These are phyloP conservation scores for Alloteropsis angusta DNA, from an alignment of 202 grass and related monocot genomes.

Conservation along the genomic window DNA sequence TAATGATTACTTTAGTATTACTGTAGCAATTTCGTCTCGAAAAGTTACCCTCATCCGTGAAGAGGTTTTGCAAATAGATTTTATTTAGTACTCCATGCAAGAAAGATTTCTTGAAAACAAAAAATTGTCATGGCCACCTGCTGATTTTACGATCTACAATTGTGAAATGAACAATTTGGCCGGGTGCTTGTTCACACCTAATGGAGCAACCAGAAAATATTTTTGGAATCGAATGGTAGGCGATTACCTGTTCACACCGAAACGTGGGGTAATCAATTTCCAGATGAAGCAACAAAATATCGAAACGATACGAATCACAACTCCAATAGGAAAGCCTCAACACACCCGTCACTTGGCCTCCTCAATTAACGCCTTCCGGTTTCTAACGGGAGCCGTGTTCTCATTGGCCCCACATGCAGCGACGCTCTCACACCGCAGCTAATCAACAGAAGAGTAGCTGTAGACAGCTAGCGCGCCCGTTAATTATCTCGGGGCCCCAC, in stretches of 20 bases:
- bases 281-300: background rate
- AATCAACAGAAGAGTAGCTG: background rate
- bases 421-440: background rate
- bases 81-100: no score
- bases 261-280: background rate
- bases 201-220: background rate
- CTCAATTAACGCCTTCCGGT: constrained; percentile 13
- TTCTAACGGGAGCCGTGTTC: background rate
- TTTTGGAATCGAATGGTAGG: background rate
- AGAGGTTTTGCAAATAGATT: no score
- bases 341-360: background rate
- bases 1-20: no score
- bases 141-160: background rate
- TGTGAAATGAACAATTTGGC: background rate
- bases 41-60: no score
- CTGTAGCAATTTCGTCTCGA: no score
- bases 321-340: background rate
- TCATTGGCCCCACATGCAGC: constrained; percentile 22
- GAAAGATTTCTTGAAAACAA: no score
- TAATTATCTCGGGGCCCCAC: background rate
- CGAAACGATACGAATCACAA: background rate
- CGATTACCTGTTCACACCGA: background rate
- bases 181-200: background rate
- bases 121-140: no score
- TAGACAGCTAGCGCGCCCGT: background rate